These are phyloP conservation scores for Grifola frondosa DNA, from an alignment of 1,284 basidiomycete species.

Conservation along the genomic window DNA sequence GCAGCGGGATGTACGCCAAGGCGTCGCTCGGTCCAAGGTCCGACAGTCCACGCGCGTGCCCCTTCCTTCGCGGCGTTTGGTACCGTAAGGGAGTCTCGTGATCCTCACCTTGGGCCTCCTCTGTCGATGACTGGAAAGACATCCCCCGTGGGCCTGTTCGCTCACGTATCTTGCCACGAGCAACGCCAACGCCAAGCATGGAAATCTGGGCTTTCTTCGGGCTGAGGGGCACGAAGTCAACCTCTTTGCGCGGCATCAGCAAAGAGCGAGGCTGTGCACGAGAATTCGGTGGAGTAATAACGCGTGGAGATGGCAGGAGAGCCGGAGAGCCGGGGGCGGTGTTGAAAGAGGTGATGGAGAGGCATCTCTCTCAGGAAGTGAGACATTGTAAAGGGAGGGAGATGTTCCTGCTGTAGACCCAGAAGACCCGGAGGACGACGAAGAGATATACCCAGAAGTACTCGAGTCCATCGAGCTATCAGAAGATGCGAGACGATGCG, in stretches of 20 bases:
- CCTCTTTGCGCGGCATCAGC: constrained; percentile 64
- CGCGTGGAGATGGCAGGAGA: constrained; percentile 18
- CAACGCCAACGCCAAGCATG: constrained; percentile 34
- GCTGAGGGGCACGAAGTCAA: constrained; percentile 68
- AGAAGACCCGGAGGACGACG: constrained; percentile 17
- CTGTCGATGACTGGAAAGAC: no score
- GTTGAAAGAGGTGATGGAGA: constrained; percentile 4
- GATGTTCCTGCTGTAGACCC: constrained; percentile 17
- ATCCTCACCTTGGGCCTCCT: no score
- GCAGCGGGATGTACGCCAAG: background rate
- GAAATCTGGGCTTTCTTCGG: constrained; percentile 53
- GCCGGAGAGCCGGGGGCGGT: constrained; percentile 11
- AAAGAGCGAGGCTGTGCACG: constrained; percentile 45
- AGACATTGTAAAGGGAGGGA: constrained; percentile 11
- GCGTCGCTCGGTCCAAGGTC: background rate
- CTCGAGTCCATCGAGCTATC: no score
- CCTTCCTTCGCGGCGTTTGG: no score
- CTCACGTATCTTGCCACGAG: constrained; percentile 18
- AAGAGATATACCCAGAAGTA: constrained; percentile 10
- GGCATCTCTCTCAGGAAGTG: constrained; percentile 9
- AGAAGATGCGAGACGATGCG: constrained; percentile 11
- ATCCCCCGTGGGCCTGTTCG: constrained; percentile 6
- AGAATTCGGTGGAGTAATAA: constrained; percentile 19
- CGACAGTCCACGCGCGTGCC: no score
- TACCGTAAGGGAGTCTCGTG: no score